Base-by-base conservation (phyloP, 805 yeast species). In the Cyberlindnera euphorbiiphila region DNA sequence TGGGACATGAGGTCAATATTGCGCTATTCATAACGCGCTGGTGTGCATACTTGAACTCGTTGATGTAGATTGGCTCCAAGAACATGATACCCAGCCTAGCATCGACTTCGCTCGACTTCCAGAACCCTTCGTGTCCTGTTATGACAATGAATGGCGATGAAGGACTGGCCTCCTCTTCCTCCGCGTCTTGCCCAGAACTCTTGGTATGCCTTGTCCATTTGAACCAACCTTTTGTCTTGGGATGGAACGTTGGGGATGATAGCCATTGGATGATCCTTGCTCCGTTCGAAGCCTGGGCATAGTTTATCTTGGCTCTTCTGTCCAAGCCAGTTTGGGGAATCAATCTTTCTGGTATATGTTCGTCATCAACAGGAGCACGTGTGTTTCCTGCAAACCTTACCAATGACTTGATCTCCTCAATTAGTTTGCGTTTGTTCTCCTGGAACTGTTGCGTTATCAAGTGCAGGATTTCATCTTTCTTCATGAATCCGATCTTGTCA, bases 1-100 rank as follows among this genome's bases (percentile, higher is more conserved):
- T 59, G 4, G 73, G 73, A 9, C 69, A 65, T 6, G 71, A 62
- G 24, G 61, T 60, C 51, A 66, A 51, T 18, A 62, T 39, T 20
- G 63, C 65, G 15, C 61, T 61, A 45, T 63, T 61, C n/a, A 54
- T 47, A 20, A 60, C 60, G 23, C 66, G 49, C 9, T 63, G 62
- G 43, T 68, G 71, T 3, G 50, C 14, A 42, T 68, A 65, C 6
- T 56, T 43, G 10, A 68, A 32, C 21, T 56, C 62, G 9, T 60
- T 62, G 35, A 68, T 39, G 42, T 60, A 62, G 3, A 67, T 44
- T 8, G 72, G 70, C 25, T 64, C 62, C 9, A 55, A 43, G 34
- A 68, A 66, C 36, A 62, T 56, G 11, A 66, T 54, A 0, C 68
- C 68, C 41, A 66, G 17, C 4, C 49, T 32, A 4, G 44, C 43